Base-by-base conservation (phyloP, 2,329 filamentous ascomycete genomes). In the Sporothrix schenckii region DNA sequence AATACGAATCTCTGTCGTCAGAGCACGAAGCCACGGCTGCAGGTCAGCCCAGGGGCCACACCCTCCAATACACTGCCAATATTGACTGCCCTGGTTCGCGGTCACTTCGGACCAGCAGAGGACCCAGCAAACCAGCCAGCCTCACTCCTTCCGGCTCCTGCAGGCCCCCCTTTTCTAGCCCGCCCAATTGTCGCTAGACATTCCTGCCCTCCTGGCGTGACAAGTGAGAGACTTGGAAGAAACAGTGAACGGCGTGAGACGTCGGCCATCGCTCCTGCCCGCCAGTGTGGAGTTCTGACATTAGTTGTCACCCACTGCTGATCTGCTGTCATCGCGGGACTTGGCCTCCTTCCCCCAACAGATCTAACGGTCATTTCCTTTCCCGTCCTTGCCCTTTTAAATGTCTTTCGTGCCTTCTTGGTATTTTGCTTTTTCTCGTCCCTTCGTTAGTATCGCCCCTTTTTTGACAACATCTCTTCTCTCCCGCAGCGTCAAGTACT, bases 251-350 rank as follows among this genome's bases (percentile, higher is more conserved):
- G 13, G 14, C 58, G 58, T 61, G n/a, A 24, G 56, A 60, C 30
- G 11, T 5, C 4, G 44, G 11, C 63, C 13, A 7, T 53, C 50
- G 19, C 49, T 67, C 65, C 65, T 67, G 61, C 24, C 61, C 65
- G 21, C 30, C 41, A 27, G 30, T 13, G 49, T 53, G 30, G 27
- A 54, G 63, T 53, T 53, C 47, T 39, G 49, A 66, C 49, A 19
- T 53, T 52, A 47, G 24, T 27, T 50, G 21, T 53, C 63, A 24
- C 47, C 30, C 65, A 13, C n/a, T 67, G 54, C 54, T 44, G 58
- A 52, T 54, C 50, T 27, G 34, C 65, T 67, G 65, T 54, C 65
- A 56, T 54, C 50, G 52, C 63, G 47, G 61, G 63, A 66, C 63
- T 50, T 52, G 63, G 47, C 63, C 47, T 52, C 47, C 27, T 34